Evolutionary conservation across 257 asterid genomes (phyloP).

Genomic region (Capsicum rhomboideum): DNA sequence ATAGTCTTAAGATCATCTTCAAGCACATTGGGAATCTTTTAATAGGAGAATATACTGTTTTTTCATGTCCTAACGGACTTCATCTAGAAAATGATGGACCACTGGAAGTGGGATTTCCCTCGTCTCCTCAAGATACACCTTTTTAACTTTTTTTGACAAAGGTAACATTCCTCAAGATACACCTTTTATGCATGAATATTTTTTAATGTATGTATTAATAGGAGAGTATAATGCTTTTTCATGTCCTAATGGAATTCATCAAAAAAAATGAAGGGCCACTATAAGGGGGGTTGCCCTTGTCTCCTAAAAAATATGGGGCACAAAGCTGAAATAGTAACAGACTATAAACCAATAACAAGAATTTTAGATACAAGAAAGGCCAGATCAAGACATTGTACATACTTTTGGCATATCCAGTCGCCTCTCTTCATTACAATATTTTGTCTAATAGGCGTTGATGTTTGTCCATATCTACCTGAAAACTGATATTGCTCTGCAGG

Average conservation of each 20-base stretch:
- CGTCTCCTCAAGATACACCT: neutral
- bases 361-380: neutral
- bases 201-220: neutral
- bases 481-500: slow-evolving; percentile 31
- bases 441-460: slow-evolving; percentile 43
- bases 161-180: too few relatives aligned
- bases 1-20: neutral
- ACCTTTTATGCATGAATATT: neutral
- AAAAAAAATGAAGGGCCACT: neutral
- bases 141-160: too few relatives aligned
- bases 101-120: neutral
- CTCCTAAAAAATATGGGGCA: neutral
- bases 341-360: neutral
- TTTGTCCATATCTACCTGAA: slow-evolving; percentile 27
- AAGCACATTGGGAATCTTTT: neutral
- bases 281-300: neutral
- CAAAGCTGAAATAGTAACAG: neutral
- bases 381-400: slow-evolving; percentile 16
- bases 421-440: slow-evolving; percentile 87
- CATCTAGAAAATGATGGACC: neutral
- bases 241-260: neutral
- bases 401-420: slow-evolving; percentile 93
- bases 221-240: neutral
- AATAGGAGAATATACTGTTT: neutral
- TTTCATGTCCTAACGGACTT: neutral